Evolutionary conservation across 352 stramenopile species (phyloP).

Genomic region (Phytophthora sp.): DNA sequence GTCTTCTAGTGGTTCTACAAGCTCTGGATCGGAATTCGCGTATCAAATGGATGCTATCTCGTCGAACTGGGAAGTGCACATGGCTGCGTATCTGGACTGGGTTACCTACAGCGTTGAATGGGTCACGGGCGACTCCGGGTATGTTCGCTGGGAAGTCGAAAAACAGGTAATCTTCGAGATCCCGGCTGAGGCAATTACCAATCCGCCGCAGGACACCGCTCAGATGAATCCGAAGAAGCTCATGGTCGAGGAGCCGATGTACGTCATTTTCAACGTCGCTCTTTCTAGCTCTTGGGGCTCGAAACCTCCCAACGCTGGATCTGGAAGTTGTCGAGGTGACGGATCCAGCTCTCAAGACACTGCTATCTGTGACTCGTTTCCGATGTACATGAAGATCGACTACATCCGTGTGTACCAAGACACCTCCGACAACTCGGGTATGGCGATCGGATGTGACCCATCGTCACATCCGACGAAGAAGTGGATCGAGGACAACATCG

Average conservation of each 20-base stretch:
- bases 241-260: conserved; percentile 95
- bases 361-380: conserved; percentile 64
- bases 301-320: conserved; percentile 53
- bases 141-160: conserved; percentile 78
- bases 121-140: conserved; percentile 56
- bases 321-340: conserved; percentile 45
- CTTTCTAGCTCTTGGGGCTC: conserved; percentile 88
- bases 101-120: conserved; percentile 70
- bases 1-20: conserved; percentile 18
- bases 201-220: conserved; percentile 46
- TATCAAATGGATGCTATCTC: conserved; percentile 94
- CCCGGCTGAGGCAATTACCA: conserved; percentile 53
- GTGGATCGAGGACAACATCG: conserved; percentile 75
- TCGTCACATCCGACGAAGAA: conserved; percentile 56
- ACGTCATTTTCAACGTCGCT: conserved; percentile 95
- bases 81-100: conserved; percentile 82
- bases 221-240: conserved; percentile 82
- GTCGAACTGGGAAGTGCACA: conserved; percentile 84
- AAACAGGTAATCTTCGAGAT: conserved; percentile 90
- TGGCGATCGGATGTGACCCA: conserved; percentile 58
- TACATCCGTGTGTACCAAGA: conserved; percentile 80
- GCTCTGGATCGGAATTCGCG: conserved; percentile 34
- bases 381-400: conserved; percentile 78
- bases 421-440: conserved; percentile 30
- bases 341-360: conserved; percentile 34